Evolutionary conservation across 2,329 filamentous ascomycete species (phyloP).

Genomic region (Zymoseptoria ardabiliae): DNA sequence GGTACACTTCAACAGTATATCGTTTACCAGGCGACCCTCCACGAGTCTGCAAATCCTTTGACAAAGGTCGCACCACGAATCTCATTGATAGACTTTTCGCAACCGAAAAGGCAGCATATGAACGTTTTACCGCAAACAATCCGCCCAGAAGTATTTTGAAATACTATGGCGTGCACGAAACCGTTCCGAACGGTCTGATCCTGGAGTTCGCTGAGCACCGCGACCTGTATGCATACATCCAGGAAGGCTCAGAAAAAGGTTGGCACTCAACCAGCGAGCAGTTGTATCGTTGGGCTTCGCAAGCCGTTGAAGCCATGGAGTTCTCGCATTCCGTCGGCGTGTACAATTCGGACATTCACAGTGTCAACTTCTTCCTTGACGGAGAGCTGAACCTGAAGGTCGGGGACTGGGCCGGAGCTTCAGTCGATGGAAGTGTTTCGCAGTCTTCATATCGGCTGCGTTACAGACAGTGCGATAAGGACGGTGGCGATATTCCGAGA

Average conservation of each 20-base stretch:
- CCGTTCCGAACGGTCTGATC: conserved; percentile 1
- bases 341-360: conserved; percentile 5
- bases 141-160: conserved; percentile 3
- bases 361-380: conserved; percentile 8
- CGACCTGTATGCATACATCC: conserved; percentile 2
- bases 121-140: conserved; percentile 5
- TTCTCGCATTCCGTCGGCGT: conserved; percentile 4
- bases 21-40: not conserved
- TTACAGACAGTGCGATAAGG: not conserved
- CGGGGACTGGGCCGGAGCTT: conserved; percentile 10
- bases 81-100: not conserved
- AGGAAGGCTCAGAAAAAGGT: not conserved
- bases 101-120: conserved; percentile 6
- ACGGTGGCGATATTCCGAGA: not conserved
- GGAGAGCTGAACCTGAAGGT: conserved; percentile 6
- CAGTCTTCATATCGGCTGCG: not conserved
- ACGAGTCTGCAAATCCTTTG: conserved; percentile 2
- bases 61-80: not conserved
- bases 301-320: conserved; percentile 3
- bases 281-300: conserved; percentile 2
- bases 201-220: conserved; percentile 3
- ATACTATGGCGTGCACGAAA: conserved; percentile 4
- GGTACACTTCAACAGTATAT: conserved; percentile 1
- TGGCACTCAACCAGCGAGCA: not conserved
- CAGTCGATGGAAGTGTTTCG: conserved; percentile 5